Conservation (phyloP, 768 basidiomycete species). For the Neoboletus subvelutipes region DNA sequence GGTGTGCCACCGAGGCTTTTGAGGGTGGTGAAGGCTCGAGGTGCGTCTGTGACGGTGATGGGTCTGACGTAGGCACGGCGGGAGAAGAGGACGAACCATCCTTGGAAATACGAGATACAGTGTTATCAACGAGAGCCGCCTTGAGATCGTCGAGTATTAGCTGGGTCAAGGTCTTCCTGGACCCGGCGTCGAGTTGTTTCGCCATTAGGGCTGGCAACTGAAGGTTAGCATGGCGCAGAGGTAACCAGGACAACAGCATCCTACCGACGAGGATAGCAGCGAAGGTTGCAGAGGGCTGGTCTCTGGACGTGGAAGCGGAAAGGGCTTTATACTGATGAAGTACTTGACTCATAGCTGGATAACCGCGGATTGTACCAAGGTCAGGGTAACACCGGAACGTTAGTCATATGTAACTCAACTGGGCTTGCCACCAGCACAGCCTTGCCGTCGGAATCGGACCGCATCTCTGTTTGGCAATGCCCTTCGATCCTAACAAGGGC, state of each 20-base stretch:
- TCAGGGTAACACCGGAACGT: background rate
- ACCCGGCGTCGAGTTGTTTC: conserved; percentile 34
- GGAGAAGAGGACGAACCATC: conserved; percentile 46
- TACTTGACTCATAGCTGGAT: conserved; percentile 14
- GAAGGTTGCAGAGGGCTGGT: conserved; percentile 8
- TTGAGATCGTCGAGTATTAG: conserved; percentile 61
- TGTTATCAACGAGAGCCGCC: conserved; percentile 32
- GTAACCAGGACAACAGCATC: conserved; percentile 7
- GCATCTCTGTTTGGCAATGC: conserved; percentile 17
- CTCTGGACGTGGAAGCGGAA: conserved; percentile 8
- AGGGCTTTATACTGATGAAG: conserved; percentile 22
- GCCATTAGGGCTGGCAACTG: conserved; percentile 9
- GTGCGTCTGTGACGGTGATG: conserved; percentile 49
- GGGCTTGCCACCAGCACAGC: conserved; percentile 14
- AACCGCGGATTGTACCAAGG: background rate
- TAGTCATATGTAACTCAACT: background rate
- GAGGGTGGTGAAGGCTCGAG: conserved; percentile 64
- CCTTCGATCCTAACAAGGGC: conserved; percentile 20
- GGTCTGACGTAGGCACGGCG: background rate
- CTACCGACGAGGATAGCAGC: conserved; percentile 17
- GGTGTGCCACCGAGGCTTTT: conserved; percentile 75
- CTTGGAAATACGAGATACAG: conserved; percentile 48
- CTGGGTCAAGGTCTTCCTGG: conserved; percentile 57
- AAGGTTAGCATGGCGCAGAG: conserved; percentile 9
- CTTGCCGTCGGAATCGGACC: conserved; percentile 7